Conservation (phyloP, 176 grass and related monocot genomes). For the Carex littledalei region DNA sequence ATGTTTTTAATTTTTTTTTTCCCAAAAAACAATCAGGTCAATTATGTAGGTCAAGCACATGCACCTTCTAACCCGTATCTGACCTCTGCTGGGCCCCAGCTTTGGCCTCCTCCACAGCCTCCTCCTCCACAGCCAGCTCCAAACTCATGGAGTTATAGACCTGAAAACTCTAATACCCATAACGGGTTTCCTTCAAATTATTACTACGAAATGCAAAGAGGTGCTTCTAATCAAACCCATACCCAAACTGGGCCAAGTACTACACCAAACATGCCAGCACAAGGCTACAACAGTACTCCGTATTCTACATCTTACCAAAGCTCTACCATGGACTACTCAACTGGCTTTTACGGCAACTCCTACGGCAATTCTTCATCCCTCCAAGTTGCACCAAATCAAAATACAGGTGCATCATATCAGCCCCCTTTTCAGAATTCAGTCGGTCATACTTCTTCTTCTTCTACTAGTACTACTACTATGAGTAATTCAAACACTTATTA, state of each 20-base stretch:
- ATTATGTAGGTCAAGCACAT: slow-evolving; percentile 41
- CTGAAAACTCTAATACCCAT: slow-evolving; percentile 33
- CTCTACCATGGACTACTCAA: slow-evolving; percentile 50
- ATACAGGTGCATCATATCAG: slow-evolving; percentile 99
- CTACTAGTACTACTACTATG: slow-evolving; percentile 42
- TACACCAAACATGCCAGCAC: slow-evolving; percentile 28
- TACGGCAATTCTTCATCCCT: slow-evolving; percentile 50
- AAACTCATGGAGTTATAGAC: slow-evolving; percentile 46
- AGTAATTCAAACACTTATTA: slow-evolving; percentile 82
- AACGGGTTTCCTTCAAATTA: slow-evolving; percentile 27
- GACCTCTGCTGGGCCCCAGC: slow-evolving; percentile 38
- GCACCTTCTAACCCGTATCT: slow-evolving; percentile 44
- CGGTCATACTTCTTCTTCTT: slow-evolving; percentile 59
- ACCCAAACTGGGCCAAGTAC: slow-evolving; percentile 44
- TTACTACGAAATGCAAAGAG: slow-evolving; percentile 75
- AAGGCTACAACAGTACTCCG: slow-evolving; percentile 21
- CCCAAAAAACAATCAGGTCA: slow-evolving; percentile 38
- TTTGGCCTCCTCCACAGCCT: slow-evolving; percentile 47
- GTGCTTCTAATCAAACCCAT: slow-evolving; percentile 41
- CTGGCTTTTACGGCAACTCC: slow-evolving; percentile 58
- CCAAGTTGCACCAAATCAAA: slow-evolving; percentile 80
- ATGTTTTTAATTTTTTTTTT: slow-evolving; percentile 13
- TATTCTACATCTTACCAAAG: slow-evolving; percentile 49
- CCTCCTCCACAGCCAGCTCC: slow-evolving; percentile 34
- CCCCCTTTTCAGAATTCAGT: slow-evolving; percentile 99